Base-by-base conservation (phyloP, 2,329 filamentous ascomycete genomes). In the Cytospora mali region DNA sequence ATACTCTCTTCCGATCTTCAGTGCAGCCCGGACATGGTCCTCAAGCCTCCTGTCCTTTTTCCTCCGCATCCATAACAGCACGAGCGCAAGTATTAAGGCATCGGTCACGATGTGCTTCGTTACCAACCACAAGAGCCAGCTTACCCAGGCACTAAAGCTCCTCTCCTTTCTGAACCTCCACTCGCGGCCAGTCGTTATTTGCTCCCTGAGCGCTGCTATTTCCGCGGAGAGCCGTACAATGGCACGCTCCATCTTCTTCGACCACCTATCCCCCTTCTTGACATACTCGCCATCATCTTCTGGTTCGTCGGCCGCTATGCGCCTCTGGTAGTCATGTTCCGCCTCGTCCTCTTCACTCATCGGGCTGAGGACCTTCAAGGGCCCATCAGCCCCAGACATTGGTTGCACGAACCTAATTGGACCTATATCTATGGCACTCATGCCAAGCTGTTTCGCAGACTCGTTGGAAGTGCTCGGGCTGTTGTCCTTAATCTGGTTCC, bases 401-500 rank as follows among this genome's bases (percentile, higher is more conserved):
- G 80, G 77, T 68, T 80, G 74, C 69, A 80, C 73, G 68, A 82
- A 82, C 66, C 77, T 81, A 52, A 75, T 79, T 64, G 73, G 76
- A 72, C 70, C 67, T 67, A 71, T 70, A 66, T 73, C 63, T 42
- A 28, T 49, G 69, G 42, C 42, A 5, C 73, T 66, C 68, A 68
- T 66, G 60, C 73, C 74, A 60, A 73, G 75, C 28, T 77, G 77
- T 67, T 82, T 80, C n/a, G 83, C 81, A 1, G 82, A 85, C 13
- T 84, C 82, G 48, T 83, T 74, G 46, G 87, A 78, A 42, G 88
- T 87, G 21, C 84, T 86, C 4, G 89, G 86, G 13, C 86, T 86
- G 70, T 94, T 97, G 69, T 89, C 90, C 75, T 95, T 96, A 70
- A 99, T 94, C 75, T 98, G 95, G 69, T 97, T 93, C 95, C 95